Evolutionary conservation across 2,329 filamentous ascomycete genomes (phyloP).

Genomic region (Aureobasidium vineae): DNA sequence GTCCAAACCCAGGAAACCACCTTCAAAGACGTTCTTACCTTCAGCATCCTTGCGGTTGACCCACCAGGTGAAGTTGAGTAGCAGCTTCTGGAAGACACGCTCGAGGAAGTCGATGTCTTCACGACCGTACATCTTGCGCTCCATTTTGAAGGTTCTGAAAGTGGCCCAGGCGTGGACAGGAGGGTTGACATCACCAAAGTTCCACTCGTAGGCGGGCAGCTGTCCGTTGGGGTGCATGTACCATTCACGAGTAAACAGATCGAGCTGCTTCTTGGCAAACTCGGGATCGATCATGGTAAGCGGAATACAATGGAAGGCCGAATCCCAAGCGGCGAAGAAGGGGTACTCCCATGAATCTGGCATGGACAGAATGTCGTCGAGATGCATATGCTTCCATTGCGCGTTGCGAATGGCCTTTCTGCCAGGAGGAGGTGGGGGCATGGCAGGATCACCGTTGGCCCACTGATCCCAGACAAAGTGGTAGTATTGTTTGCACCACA

Average conservation of each 20-base stretch:
- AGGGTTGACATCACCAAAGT: conserved; percentile 95
- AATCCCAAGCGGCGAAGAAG: conserved; percentile 97
- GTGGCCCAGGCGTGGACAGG: conserved; percentile 96
- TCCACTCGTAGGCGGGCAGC: conserved; percentile 92
- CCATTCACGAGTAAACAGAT: conserved; percentile 95
- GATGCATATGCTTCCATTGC: conserved; percentile 91
- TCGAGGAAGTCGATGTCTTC: conserved; percentile 96
- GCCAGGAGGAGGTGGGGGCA: conserved; percentile 78
- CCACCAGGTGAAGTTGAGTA: conserved; percentile 99
- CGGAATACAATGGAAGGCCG: conserved; percentile 93
- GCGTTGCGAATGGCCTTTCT: conserved; percentile 80
- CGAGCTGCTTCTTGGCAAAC: conserved; percentile 96
- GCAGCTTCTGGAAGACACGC: conserved; percentile 90
- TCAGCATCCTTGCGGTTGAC: conserved; percentile 94
- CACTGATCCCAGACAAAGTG: conserved; percentile 97
- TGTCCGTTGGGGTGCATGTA: conserved; percentile 98
- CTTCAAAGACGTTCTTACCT: conserved; percentile 96
- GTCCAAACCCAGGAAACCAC: conserved; percentile 91
- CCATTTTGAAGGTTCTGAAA: conserved; percentile 96
- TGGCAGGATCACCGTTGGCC: conserved; percentile 88
- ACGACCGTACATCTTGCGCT: conserved; percentile 92
- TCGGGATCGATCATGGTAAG: conserved; percentile 97
- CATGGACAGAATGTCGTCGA: conserved; percentile 96
- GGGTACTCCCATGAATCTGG: conserved; percentile 98
- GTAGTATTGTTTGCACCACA: conserved; percentile 98